Evolutionary conservation across 768 basidiomycete species (phyloP).

Genomic region (Rhodotorula diobovata): DNA sequence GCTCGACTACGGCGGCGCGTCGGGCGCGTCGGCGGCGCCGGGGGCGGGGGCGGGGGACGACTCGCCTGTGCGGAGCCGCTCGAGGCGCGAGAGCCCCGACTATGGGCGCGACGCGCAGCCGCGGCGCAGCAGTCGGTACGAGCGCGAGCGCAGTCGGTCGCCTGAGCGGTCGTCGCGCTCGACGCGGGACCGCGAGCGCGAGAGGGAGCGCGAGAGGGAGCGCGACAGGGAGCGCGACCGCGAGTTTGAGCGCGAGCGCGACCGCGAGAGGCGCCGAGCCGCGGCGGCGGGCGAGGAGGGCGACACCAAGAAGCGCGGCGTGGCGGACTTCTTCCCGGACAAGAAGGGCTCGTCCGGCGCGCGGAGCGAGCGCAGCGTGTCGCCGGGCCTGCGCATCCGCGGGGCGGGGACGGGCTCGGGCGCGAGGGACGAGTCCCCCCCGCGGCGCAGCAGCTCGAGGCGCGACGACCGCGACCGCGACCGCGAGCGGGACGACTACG

Average conservation of each 20-base stretch:
- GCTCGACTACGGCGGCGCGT: constrained; percentile 38
- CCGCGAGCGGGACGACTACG: constrained; percentile 9
- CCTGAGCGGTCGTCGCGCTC: background rate
- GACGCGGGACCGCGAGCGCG: constrained; percentile 4
- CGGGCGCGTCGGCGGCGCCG: constrained; percentile 21
- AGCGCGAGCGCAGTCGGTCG: background rate
- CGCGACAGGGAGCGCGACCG: constrained; percentile 20
- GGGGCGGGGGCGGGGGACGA: constrained; percentile 11
- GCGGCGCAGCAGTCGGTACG: constrained; percentile 1
- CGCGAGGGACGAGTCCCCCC: background rate
- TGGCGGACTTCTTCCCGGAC: constrained; percentile 30
- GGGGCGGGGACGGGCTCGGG: background rate
- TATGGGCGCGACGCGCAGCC: constrained; percentile 3
- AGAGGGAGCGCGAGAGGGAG: constrained; percentile 21
- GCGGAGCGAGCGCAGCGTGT: background rate
- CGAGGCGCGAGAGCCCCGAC: constrained; percentile 8
- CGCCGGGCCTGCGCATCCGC: constrained; percentile 16
- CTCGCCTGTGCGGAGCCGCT: constrained; percentile 9
- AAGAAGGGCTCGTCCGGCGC: background rate
- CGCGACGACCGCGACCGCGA: background rate
- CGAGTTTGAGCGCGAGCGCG: constrained; percentile 3
- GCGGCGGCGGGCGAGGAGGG: background rate
- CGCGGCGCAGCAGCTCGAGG: background rate
- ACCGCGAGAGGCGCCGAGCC: background rate
- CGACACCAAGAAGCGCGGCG: background rate